These are phyloP conservation scores for Sarocladium brachiariae DNA, from an alignment of 2,329 filamentous ascomycete species.

Conservation along the genomic window DNA sequence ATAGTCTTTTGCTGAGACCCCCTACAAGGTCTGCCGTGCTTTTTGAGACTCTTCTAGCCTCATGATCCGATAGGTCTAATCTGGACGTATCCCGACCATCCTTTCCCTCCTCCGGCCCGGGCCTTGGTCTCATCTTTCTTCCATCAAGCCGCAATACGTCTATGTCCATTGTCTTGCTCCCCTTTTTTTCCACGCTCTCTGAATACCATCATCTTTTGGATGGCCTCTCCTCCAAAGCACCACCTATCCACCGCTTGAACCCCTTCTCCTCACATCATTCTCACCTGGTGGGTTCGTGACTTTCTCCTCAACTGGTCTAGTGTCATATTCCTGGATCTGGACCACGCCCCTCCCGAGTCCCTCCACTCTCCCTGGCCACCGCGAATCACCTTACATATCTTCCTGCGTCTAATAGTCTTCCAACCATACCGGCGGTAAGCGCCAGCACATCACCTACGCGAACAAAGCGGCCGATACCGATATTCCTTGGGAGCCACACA, in stretches of 20 bases:
- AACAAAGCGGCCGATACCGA: background rate
- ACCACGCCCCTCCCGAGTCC: background rate
- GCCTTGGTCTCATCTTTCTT: no score
- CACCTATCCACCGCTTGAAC: background rate
- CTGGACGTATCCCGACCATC: background rate
- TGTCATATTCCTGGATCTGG: slow-evolving; percentile 13
- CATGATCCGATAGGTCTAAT: background rate
- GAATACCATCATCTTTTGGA: no score
- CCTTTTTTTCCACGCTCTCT: no score
- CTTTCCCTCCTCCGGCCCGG: background rate
- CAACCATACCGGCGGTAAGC: background rate
- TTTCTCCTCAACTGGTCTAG: slow-evolving; percentile 24
- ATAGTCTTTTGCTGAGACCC: background rate
- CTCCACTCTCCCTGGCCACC: background rate
- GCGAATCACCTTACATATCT: background rate
- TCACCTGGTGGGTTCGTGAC: slow-evolving; percentile 18
- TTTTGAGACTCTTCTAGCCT: background rate
- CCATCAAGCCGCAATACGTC: no score
- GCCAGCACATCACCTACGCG: background rate
- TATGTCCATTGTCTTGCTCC: no score
- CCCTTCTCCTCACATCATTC: background rate
- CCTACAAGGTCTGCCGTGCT: background rate
- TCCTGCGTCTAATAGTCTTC: background rate
- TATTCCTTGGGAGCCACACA: no score
- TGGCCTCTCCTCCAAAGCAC: no score